phyloP scores from a whole-genome alignment of 2,329 filamentous ascomycete species.

The Tothia fuscella region DNA sequence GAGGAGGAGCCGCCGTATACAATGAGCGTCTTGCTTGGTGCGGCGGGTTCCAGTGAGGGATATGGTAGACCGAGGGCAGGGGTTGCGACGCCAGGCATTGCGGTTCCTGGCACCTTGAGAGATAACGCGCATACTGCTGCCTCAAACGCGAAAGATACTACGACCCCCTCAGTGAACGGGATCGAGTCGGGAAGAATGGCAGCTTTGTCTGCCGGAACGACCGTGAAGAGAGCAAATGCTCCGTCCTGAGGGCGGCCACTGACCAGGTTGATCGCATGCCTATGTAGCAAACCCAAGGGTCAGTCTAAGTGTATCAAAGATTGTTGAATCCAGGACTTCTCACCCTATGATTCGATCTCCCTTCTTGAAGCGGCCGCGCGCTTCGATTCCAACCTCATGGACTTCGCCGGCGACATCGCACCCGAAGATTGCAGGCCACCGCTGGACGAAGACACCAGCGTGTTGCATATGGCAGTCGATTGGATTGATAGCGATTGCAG shows the following conservation, averaged over 20 bases:
- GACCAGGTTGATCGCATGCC: no score
- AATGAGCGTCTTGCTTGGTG: slow-evolving; percentile 21
- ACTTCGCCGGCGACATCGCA: not conserved
- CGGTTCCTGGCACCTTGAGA: not conserved
- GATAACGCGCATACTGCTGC: not conserved
- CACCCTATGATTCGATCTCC: not conserved
- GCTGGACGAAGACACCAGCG: not conserved
- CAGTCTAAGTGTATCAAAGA: not conserved
- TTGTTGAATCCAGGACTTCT: not conserved
- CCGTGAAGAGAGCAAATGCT: no score
- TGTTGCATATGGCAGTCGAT: not conserved
- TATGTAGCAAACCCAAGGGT: no score
- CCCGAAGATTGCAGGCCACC: not conserved
- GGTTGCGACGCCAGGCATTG: not conserved
- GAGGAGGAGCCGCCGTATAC: slow-evolving; percentile 24
- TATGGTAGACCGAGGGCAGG: slow-evolving; percentile 11
- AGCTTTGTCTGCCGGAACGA: not conserved
- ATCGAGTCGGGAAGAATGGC: not conserved
- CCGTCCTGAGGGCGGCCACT: not conserved
- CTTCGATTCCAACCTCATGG: not conserved
- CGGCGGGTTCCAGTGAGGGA: no score
- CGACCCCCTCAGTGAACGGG: not conserved
- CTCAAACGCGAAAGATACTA: not conserved
- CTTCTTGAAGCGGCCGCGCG: not conserved
- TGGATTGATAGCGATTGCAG: not conserved